Conservation (phyloP, 768 basidiomycete species). For the Boletellus emodensis region DNA sequence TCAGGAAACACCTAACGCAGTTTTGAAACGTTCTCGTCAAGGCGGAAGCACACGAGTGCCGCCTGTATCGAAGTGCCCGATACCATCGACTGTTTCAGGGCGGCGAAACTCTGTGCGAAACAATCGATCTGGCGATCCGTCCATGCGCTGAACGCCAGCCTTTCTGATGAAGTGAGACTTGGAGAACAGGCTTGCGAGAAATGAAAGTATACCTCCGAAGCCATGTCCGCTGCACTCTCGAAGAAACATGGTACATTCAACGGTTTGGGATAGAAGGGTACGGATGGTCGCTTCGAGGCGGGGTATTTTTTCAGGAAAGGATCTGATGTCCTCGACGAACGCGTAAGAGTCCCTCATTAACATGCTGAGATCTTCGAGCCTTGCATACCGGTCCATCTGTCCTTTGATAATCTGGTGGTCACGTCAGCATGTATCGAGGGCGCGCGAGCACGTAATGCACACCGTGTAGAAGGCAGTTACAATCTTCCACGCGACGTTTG, state of each 20-base stretch:
- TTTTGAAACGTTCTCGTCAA: conserved; percentile 25
- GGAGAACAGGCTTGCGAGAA: not conserved
- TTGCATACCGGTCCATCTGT: conserved; percentile 26
- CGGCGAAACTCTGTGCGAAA: conserved; percentile 21
- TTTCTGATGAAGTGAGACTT: conserved; percentile 17
- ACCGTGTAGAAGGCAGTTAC: conserved; percentile 29
- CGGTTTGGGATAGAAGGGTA: conserved; percentile 29
- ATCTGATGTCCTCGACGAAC: conserved; percentile 30
- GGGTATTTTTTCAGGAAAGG: conserved; percentile 26
- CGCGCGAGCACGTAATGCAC: not conserved
- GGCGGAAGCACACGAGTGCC: conserved; percentile 26
- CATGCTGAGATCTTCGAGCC: conserved; percentile 22
- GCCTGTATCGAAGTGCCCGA: conserved; percentile 23
- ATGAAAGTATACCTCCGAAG: conserved; percentile 27
- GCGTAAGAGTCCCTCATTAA: conserved; percentile 32
- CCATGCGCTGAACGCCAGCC: conserved; percentile 16
- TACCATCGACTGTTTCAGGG: conserved; percentile 26
- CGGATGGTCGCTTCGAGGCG: conserved; percentile 26
- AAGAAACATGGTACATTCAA: conserved; percentile 36
- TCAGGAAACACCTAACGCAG: conserved; percentile 18
- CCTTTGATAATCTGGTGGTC: conserved; percentile 24
- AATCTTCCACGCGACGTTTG: conserved; percentile 27
- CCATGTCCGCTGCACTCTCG: conserved; percentile 34
- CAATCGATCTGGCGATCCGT: conserved; percentile 16
- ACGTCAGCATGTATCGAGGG: conserved; percentile 6